A percentile compares a stretch with the other conserved stretches of the same genome.
Evolutionary conservation across 2,329 filamentous ascomycete genomes (phyloP).

Genomic region (Epicoccum sorghinum): DNA sequence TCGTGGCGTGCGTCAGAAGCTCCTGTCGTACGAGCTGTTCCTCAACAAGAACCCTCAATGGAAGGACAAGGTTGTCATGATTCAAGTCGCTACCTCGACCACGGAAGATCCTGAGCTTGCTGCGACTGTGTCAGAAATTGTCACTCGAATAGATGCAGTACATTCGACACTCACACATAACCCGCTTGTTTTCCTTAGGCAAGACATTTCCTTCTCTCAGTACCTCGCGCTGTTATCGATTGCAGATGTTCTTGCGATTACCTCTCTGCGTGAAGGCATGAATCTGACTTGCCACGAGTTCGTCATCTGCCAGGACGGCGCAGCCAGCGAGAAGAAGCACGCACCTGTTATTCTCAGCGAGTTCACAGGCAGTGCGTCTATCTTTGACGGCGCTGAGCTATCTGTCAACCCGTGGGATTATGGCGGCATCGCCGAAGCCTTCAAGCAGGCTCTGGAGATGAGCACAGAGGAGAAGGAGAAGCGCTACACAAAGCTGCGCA

Average conservation of each 20-base stretch:
- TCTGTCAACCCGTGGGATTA: conserved; percentile 97
- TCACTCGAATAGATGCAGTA: conserved; percentile 89
- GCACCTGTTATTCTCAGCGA: conserved; percentile 91
- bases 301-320: conserved; percentile 89
- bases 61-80: conserved; percentile 84
- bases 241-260: conserved; percentile 92
- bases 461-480: conserved; percentile 71
- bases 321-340: conserved; percentile 73
- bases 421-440: conserved; percentile 82
- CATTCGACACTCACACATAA: conserved; percentile 92
- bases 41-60: conserved; percentile 92
- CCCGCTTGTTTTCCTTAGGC: conserved; percentile 90
- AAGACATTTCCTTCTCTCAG: conserved; percentile 90
- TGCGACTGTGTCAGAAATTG: conserved; percentile 88
- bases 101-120: conserved; percentile 88
- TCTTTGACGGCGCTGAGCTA: conserved; percentile 81
- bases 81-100: conserved; percentile 91
- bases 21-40: conserved; percentile 90
- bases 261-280: conserved; percentile 95
- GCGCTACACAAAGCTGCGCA: conserved; percentile 76
- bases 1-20: conserved; percentile 89
- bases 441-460: conserved; percentile 85
- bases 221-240: conserved; percentile 91
- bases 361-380: conserved; percentile 88
- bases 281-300: conserved; percentile 96